These are phyloP conservation scores for Pythium plurisporium DNA, from an alignment of 352 stramenopile species.

Conservation along the genomic window DNA sequence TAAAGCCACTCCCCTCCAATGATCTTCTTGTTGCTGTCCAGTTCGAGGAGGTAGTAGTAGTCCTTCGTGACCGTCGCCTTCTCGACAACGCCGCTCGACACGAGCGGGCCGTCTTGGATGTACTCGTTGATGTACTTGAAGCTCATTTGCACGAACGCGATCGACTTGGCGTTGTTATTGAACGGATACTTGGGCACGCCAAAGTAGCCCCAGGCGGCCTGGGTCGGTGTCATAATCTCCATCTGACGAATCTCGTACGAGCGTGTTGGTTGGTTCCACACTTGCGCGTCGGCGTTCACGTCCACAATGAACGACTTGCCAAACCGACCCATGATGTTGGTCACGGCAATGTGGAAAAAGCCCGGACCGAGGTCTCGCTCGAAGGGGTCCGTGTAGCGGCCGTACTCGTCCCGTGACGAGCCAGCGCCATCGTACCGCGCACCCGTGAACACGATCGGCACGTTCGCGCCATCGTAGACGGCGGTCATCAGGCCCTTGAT, in stretches of 20 bases:
- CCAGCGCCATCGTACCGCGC: conserved; percentile 27
- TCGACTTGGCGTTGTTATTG: conserved; percentile 6
- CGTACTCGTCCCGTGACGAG: conserved; percentile 35
- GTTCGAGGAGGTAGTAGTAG: conserved; percentile 52
- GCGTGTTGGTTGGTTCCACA: conserved; percentile 60
- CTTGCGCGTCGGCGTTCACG: conserved; percentile 26
- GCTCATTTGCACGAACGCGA: conserved; percentile 40
- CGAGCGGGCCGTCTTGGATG: conserved; percentile 35
- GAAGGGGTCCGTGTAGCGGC: conserved; percentile 30
- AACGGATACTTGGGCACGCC: conserved; percentile 35
- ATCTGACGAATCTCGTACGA: conserved; percentile 34
- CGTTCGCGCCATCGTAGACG: conserved; percentile 20
- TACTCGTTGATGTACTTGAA: conserved; percentile 44
- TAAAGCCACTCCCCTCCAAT: conserved; percentile 65
- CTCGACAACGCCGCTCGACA: conserved; percentile 21
- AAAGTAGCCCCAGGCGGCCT: conserved; percentile 18
- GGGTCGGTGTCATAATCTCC: conserved; percentile 28
- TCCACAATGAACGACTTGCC: conserved; percentile 38
- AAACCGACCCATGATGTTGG: conserved; percentile 45
- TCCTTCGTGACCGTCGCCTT: conserved; percentile 41
- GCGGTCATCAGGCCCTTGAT: conserved; percentile 20
- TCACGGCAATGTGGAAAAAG: conserved; percentile 17
- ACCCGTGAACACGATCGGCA: conserved; percentile 42
- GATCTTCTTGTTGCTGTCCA: conserved; percentile 52
- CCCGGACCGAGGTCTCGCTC: conserved; percentile 50